Base-by-base conservation (phyloP, 2,329 filamentous ascomycete genomes). In the Ophiocordyceps polyrhachis-furcata region DNA sequence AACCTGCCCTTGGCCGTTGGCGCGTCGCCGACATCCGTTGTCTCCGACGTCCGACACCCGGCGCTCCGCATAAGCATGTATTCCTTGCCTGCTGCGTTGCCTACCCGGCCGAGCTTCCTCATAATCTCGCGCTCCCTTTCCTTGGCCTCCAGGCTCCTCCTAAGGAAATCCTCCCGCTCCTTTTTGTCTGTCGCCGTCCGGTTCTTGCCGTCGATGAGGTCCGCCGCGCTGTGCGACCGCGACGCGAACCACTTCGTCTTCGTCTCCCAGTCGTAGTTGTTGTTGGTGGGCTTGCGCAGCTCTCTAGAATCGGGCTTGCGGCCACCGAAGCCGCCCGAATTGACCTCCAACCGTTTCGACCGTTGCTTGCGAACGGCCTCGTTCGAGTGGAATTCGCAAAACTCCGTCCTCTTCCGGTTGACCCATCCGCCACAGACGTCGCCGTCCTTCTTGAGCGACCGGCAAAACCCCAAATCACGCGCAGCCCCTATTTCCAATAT, bases 351-450 rank as follows among this genome's bases (percentile, higher is more conserved):
- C 32, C 88, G 73, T 1, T 71, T 68, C 12, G 75, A 68, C 28
- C 69, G 67, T 45, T 56, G 76, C 56, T 84, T 88, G 45, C 79
- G 74, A 3, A 96, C 66, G 23, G 85, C 81, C 23, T 85, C 68
- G 53, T 93, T 87, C 51, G 93, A 77, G 61, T 98, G 91, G 53
- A 82, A 98, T 51, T 94, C 87, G 63, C 91, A 98, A 58, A 83
- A 85, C 53, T 93, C 80, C 0, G 88, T 94, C 54, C 87, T 84
- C 44, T 86, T 78, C 51, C 75, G 77, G 60, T 98, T 89, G 48
- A 98, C 71, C 91, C 91, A 98, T 25, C 74, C 66, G 31, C 74
- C 77, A 60, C 91, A 98, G 42, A 73, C 65, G 46, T 83, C 73
- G 37, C 91, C 89, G 56, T 95, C 86, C 55, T 83, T 89, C 58